Base-by-base conservation (phyloP, 352 stramenopile genomes). In the Phytophthora pseudosyringae region DNA sequence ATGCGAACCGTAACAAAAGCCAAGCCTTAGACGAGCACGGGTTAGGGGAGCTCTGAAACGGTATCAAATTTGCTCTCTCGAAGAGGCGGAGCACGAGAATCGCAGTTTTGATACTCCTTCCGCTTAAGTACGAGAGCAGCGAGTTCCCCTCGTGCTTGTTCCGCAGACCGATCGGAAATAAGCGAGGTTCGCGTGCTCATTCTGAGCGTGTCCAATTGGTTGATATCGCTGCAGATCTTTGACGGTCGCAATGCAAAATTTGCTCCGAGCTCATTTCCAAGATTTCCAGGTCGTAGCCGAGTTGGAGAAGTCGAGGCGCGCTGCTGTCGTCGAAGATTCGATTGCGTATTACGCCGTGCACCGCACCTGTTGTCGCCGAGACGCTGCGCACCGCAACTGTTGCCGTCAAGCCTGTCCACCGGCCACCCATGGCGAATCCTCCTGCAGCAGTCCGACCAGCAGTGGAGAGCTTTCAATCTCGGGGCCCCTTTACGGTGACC, bases 1-100 rank as follows among this genome's bases (percentile, higher is more conserved):
- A 40, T 40, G 35, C n/a, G 29, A n/a, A 47, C 11, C 11, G 52
- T 52, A 52, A 12, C 21, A 31, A 60, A n/a, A n/a, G n/a, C n/a
- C n/a, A 25, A 46, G 40, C 40, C 40, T 46, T 11, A 16, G 40
- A 46, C 40, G 10, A 46, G 25, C 3, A 29, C 4, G 39, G 18
- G 40, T 16, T 46, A 46, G 40, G 40, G 6, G 40, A 46, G 25
- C 10, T 11, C 5, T 28, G 25, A 46, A 31, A 46, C 26, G 16
- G 25, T 35, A 46, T 46, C 9, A 46, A 46, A 12, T 0, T 28
- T 31, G 40, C 18, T 46, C 40, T 21, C 12, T 29, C 16, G 18
- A 46, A 46, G 6, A 31, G 16, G 10, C 16, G 40, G 31, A 45
- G 6, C 18, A 46, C 8, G 40, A 46, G 12, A 15, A 46, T 29